A percentile compares a stretch with the other conserved stretches of the same genome.
Conservation (phyloP, 225 moss, liverwort and hornwort species). For the Anthoceros angustus region DNA sequence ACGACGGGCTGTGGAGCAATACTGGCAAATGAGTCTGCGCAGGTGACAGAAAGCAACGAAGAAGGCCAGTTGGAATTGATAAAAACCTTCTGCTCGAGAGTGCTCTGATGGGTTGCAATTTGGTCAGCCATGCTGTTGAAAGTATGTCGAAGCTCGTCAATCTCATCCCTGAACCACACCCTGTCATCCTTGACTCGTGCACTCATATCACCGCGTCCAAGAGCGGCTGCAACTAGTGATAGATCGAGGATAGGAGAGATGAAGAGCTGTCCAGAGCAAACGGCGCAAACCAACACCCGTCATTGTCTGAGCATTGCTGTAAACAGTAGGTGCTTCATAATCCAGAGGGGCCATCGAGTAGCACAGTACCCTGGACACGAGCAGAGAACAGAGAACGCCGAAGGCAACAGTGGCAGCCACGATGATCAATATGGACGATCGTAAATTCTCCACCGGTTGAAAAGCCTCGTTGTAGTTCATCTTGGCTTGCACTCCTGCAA, state of each 20-base stretch:
- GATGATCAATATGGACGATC: slow-evolving; percentile 38
- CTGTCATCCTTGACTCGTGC: slow-evolving; percentile 42
- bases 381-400: slow-evolving; percentile 35
- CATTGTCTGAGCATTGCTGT: background rate
- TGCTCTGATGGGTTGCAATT: slow-evolving; percentile 30
- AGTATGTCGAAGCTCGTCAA: slow-evolving; percentile 39
- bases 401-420: slow-evolving; percentile 13
- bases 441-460: slow-evolving; percentile 35
- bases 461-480: slow-evolving; percentile 45
- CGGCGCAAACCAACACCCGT: background rate
- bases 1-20: no score
- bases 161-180: slow-evolving; percentile 37
- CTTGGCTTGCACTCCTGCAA: slow-evolving; percentile 37
- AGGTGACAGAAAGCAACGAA: no score
- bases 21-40: no score
- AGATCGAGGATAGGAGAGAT: slow-evolving; percentile 45
- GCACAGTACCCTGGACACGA: slow-evolving; percentile 31
- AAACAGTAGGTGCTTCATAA: background rate
- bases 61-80: no score
- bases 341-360: background rate
- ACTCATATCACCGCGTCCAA: slow-evolving; percentile 35
- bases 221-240: slow-evolving; percentile 39
- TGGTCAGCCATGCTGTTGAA: slow-evolving; percentile 49
- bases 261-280: slow-evolving; percentile 21
- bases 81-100: slow-evolving; percentile 32